Conservation (phyloP, 1,284 basidiomycete species). For the Moesziomyces antarcticus region DNA sequence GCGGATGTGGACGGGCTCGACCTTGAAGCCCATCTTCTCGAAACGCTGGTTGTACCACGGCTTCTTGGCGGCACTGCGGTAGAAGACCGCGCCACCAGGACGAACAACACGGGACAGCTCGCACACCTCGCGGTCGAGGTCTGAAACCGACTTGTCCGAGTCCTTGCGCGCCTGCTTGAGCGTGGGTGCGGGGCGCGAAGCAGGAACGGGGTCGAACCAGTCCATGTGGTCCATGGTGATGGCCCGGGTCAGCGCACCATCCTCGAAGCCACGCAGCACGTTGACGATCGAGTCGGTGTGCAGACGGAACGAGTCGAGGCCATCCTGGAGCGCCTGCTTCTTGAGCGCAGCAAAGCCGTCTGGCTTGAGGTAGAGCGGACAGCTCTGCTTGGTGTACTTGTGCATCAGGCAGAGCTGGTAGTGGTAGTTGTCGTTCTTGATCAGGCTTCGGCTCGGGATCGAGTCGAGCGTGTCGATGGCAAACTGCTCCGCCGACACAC, state of each 20-base stretch:
- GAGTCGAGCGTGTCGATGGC: slow-evolving; percentile 67
- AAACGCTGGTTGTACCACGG: slow-evolving; percentile 81
- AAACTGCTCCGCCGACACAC: slow-evolving; percentile 69
- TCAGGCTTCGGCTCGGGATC: slow-evolving; percentile 55
- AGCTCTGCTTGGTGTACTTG: slow-evolving; percentile 76
- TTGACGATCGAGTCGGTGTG: slow-evolving; percentile 83
- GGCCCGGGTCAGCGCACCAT: slow-evolving; percentile 60
- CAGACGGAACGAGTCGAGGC: slow-evolving; percentile 76
- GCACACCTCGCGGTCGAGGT: slow-evolving; percentile 75
- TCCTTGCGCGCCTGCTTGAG: slow-evolving; percentile 67
- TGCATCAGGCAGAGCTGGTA: slow-evolving; percentile 73
- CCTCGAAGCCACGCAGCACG: slow-evolving; percentile 70
- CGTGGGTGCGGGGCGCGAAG: slow-evolving; percentile 68
- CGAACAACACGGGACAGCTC: slow-evolving; percentile 76
- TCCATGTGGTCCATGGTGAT: slow-evolving; percentile 86
- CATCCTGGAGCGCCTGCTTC: slow-evolving; percentile 70
- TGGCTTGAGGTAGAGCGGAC: slow-evolving; percentile 79
- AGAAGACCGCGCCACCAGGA: slow-evolving; percentile 76
- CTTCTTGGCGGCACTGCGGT: slow-evolving; percentile 77
- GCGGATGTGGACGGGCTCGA: slow-evolving; percentile 62
- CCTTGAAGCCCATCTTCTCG: slow-evolving; percentile 69
- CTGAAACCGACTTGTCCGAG: slow-evolving; percentile 69
- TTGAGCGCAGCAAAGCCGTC: slow-evolving; percentile 76
- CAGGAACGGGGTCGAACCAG: slow-evolving; percentile 76
- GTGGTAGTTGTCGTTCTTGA: slow-evolving; percentile 67